These are phyloP conservation scores for Zasmidium angulare DNA, from an alignment of 2,329 filamentous ascomycete species.

Conservation along the genomic window DNA sequence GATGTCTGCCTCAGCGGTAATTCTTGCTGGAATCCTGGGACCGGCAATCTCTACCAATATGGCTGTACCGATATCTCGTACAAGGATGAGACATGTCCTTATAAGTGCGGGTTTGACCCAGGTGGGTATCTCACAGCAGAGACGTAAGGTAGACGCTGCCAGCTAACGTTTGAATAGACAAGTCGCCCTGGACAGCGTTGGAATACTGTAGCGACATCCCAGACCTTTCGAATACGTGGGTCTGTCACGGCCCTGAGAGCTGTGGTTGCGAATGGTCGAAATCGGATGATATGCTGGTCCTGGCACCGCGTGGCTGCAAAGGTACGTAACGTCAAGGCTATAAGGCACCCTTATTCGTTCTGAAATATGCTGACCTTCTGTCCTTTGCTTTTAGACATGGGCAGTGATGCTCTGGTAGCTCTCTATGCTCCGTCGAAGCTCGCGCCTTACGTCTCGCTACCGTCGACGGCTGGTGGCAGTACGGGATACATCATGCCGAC, in stretches of 20 bases:
- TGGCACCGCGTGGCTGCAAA: conserved; percentile 27
- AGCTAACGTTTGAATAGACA: conserved; percentile 17
- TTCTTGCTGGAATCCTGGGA: conserved; percentile 30
- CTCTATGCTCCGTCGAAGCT: conserved; percentile 30
- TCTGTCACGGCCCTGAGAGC: conserved; percentile 32
- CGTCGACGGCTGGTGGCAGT: conserved; percentile 25
- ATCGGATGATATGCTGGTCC: conserved; percentile 20
- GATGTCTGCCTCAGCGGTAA: conserved; percentile 32
- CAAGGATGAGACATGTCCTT: conserved; percentile 28
- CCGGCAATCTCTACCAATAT: conserved; percentile 32
- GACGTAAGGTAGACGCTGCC: too few relatives aligned
- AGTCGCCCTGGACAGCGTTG: conserved; percentile 31
- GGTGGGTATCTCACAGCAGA: too few relatives aligned
- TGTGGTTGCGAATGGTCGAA: conserved; percentile 31
- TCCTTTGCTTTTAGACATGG: too few relatives aligned
- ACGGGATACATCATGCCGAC: conserved; percentile 29
- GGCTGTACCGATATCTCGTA: conserved; percentile 36
- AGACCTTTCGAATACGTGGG: conserved; percentile 29
- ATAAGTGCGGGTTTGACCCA: conserved; percentile 31
- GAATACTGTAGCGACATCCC: conserved; percentile 28
- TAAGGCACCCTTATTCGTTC: too few relatives aligned
- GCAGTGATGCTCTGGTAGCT: conserved; percentile 30
- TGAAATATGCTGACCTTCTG: too few relatives aligned
- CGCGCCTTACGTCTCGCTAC: conserved; percentile 31
- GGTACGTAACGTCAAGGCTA: too few relatives aligned